Conservation (phyloP, 2,329 filamentous ascomycete species). For the Pestalotiopsis sp. region DNA sequence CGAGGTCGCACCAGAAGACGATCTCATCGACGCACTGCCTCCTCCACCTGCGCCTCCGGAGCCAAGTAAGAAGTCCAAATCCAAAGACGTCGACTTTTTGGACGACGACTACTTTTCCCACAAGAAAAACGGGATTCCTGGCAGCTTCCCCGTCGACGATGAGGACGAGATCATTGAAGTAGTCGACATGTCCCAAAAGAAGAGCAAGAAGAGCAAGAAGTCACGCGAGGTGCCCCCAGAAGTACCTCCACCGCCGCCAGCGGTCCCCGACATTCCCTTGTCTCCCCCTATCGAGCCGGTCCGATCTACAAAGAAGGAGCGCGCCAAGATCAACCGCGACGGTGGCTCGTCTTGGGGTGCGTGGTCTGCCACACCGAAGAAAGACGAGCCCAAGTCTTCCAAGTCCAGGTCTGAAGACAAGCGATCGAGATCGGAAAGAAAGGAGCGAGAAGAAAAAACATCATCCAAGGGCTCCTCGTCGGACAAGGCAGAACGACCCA, state of each 20-base stretch:
- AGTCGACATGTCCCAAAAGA: constrained; percentile 49
- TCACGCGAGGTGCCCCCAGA: constrained; percentile 32
- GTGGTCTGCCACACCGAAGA: constrained; percentile 63
- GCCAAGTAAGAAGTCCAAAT: constrained; percentile 38
- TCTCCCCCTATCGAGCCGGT: constrained; percentile 57
- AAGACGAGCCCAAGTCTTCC: constrained; percentile 59
- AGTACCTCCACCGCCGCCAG: constrained; percentile 46
- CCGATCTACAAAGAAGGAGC: constrained; percentile 72
- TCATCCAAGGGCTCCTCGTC: constrained; percentile 73
- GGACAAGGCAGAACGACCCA: constrained; percentile 63
- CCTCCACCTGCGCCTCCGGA: constrained; percentile 43
- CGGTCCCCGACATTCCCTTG: constrained; percentile 49
- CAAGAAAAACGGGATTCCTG: constrained; percentile 24
- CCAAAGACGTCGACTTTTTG: constrained; percentile 36
- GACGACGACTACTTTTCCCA: constrained; percentile 14
- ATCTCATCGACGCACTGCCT: constrained; percentile 36
- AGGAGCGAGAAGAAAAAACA: constrained; percentile 64
- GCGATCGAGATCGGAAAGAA: constrained; percentile 47
- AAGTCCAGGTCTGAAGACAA: constrained; percentile 69
- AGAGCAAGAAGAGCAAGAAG: constrained; percentile 36
- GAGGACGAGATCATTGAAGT: constrained; percentile 52
- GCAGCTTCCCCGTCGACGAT: constrained; percentile 32
- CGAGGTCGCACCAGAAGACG: constrained; percentile 45
- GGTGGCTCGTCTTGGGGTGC: constrained; percentile 72
- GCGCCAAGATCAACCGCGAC: constrained; percentile 74